A percentile compares a stretch with the other conserved stretches of the same genome.
phyloP scores from a whole-genome alignment of 1,284 basidiomycete species.

The Ceratobasidium sp. region DNA sequence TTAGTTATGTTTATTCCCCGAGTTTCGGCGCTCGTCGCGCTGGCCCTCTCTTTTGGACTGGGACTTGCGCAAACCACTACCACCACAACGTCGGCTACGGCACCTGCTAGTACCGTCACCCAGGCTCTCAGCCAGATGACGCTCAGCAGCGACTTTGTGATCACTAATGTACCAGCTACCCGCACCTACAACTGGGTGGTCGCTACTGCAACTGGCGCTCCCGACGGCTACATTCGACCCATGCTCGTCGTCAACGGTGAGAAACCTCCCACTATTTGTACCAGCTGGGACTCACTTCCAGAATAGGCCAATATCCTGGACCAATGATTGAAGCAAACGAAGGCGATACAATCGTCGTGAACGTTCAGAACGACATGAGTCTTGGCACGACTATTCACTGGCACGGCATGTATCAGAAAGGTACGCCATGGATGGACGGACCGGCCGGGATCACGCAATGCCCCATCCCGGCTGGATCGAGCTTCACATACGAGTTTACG shows the following conservation, averaged over 20 bases:
- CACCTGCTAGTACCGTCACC: slow-evolving; percentile 12
- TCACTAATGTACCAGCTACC: slow-evolving; percentile 35
- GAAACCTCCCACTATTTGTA: slow-evolving; percentile 53
- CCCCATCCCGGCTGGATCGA: slow-evolving; percentile 55
- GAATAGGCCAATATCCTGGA: slow-evolving; percentile 32
- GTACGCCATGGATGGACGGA: slow-evolving; percentile 54
- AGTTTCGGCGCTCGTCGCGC: slow-evolving; percentile 19
- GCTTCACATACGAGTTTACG: slow-evolving; percentile 57
- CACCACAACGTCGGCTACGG: slow-evolving; percentile 6
- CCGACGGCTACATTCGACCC: slow-evolving; percentile 52
- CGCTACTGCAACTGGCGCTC: slow-evolving; percentile 43
- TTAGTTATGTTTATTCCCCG: slow-evolving; percentile 24
- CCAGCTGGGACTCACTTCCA: slow-evolving; percentile 51
- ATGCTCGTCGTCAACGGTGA: slow-evolving; percentile 56
- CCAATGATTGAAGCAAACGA: slow-evolving; percentile 31
- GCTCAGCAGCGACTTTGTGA: slow-evolving; percentile 44
- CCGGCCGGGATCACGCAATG: slow-evolving; percentile 57
- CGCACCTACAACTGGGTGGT: slow-evolving; percentile 42
- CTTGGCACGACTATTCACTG: slow-evolving; percentile 55
- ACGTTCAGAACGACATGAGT: slow-evolving; percentile 53
- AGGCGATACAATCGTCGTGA: slow-evolving; percentile 54
- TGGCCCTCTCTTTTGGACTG: slow-evolving; percentile 11
- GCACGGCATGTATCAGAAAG: slow-evolving; percentile 56
- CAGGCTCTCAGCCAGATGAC: slow-evolving; percentile 25
- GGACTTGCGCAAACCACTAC: slow-evolving; percentile 24